Base-by-base conservation (phyloP, 164 flowering plant genomes). In the Kingdonia uniflora region DNA sequence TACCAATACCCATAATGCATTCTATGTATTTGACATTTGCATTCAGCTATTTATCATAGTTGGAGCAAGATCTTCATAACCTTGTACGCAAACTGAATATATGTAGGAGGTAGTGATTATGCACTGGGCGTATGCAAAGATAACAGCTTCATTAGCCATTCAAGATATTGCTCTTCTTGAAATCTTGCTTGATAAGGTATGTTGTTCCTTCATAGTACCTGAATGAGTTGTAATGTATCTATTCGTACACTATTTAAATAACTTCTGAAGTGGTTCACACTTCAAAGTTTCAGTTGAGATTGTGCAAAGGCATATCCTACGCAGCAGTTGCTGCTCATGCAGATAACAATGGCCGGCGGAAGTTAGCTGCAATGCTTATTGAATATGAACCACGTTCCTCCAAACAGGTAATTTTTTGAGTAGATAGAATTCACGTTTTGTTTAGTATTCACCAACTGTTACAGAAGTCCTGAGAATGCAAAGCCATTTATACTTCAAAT, bases 261-360 rank as follows among this genome's bases (percentile, higher is more conserved):
- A 29, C 35, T 43, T 59, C 66, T 56, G 48, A 65, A 23, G 54
- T 42, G 19, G 12, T 16, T 1, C 33, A 21, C 2, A 0, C 51
- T 19, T 65, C 26, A 56, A 49, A 33, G 44, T 76, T 75, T 65
- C 87, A 92, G 99, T 71, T 92, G 64, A 80, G 70, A 68, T 37
- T 84, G 56, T 86, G 97, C 76, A 88, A 77, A 78, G 86, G 92
- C 53, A 86, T 88, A 65, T 89, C 97, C 40, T 92, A 86, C 80
- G 99, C 99, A 29, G 88, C 96, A 60, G 97, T 92, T 66, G 97
- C 99, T 63, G 87, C 94, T 63, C 97, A 92, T 76, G 99, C 99
- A 38, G 97, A 92, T 73, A 79, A 74, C 59, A 71, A 16, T 71
- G 90, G 95, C 22, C 84, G 96, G 8, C 69, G 99, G 35, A 88